Base-by-base conservation (phyloP, 1,139 yeast species). In the Sugiyamaella pinicola region DNA sequence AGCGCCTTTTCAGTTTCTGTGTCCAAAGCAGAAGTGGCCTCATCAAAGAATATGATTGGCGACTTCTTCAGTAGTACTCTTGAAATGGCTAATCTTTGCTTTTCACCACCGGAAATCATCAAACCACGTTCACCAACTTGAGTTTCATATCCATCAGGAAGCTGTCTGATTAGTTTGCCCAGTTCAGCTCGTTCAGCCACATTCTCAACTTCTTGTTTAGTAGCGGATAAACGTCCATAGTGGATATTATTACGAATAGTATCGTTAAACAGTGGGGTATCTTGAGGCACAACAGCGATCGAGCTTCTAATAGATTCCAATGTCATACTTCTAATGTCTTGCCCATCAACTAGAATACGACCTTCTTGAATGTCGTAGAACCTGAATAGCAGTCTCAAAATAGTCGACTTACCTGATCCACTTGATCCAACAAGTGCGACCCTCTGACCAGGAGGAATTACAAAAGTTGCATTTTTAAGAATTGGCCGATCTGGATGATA, bases 61-160 rank as follows among this genome's bases (percentile, higher is more conserved):
- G 98, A 83, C 58, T 81, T 77, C 70, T 95, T 95, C 61, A 93
- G 73, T 45, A 93, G 71, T 17, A 93, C 81, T 60, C 99, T 77
- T 0, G 97, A 95, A 62, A 93, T 89, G 0, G 99, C 99, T 51
- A 93, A 75, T 58, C 99, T 77, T 70, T 93, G 99, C 68, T 95
- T 91, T 69, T 93, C 99, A 54, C 99, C 99, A 12, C 99, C 99
- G 9, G 97, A 89, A 46, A 93, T 90, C 99, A 93, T 93, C 79
- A 93, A 79, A 19, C 99, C 99, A 62, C 99, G 76, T 70, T 95
- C 99, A 48, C 99, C 99, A n/a, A 93, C 99, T 52, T 87, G 76
- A 0, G 99, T 93, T 34, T 85, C 75, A 42, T 80, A 75, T 0
- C 97, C 97, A 12, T 87, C 87, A 0, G 99, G 98, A 45, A 93